Evolutionary conservation across 345 rosid species (phyloP), one percentile per base, ranked within the genome.

Genomic region (Raphanus sativus): DNA sequence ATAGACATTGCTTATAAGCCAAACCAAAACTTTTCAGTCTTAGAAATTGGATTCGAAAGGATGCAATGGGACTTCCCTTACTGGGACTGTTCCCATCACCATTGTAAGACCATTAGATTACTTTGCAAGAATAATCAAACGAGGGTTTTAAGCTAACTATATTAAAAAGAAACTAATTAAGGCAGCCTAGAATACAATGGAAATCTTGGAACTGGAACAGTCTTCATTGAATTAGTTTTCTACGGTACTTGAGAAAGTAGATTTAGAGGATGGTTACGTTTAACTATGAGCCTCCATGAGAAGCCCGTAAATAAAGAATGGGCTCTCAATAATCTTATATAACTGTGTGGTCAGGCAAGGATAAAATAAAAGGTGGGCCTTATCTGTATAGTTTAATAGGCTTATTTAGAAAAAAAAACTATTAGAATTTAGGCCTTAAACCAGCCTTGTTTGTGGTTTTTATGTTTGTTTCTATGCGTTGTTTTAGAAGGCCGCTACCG

Each of bases 401-500:
- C 55, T n/a, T n/a, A 50, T 55, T 21, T 55, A 55, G 61, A 55
- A 36, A 36, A 36, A 36, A 40, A 40, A 40, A 40, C 4, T 55
- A 8, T 3, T 21, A 55, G 28, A 59, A 25, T 25, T 59, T 56
- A 56, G 12, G 58, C 58, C 10, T 15, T 50, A 15, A 42, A 16
- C 25, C 25, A n/a, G 9, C 6, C 24, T 54, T 8, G 4, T 54
- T 54, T 21, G 29, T 21, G 25, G 21, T 21, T 21, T 21, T 21
- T 21, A 21, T 21, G 21, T 21, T 21, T 21, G 25, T 24, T 4
- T 24, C 2, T 10, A 58, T 4, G 62, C n/a, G 30, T 58, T 58
- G 42, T 30, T 52, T 5, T 5, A 24, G 45, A 32, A 94, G 93
- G 8, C 97, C 98, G 8, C 92, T 94, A 52, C 96, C 98, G 7